phyloP scores from a whole-genome alignment of 1,284 basidiomycete species.

The Fomitiporia mediterranea region DNA sequence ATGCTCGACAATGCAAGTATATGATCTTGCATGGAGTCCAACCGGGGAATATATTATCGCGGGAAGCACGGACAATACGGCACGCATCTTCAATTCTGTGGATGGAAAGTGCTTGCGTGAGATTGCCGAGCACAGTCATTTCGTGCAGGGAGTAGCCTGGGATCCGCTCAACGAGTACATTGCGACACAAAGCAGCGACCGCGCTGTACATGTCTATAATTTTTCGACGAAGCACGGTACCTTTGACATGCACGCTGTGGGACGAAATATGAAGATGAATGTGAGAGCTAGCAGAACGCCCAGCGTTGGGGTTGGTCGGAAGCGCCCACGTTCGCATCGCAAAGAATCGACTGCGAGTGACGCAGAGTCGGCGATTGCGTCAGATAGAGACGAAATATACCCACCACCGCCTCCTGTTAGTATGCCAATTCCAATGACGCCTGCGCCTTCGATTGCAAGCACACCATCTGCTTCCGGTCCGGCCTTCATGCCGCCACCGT shows the following conservation, averaged over 20 bases:
- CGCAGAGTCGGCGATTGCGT: constrained; percentile 54
- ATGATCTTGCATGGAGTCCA: constrained; percentile 97
- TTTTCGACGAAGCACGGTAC: constrained; percentile 72
- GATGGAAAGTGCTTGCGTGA: constrained; percentile 86
- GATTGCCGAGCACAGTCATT: constrained; percentile 88
- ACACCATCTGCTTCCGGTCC: constrained; percentile 43
- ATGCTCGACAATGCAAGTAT: constrained; percentile 89
- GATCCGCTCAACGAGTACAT: constrained; percentile 93
- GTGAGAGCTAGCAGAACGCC: constrained; percentile 65
- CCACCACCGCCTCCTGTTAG: constrained; percentile 22
- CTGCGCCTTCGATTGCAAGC: constrained; percentile 54
- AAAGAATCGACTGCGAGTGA: constrained; percentile 75
- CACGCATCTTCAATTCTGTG: constrained; percentile 73
- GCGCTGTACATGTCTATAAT: constrained; percentile 86
- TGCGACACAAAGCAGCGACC: constrained; percentile 90
- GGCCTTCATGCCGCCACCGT: constrained; percentile 74
- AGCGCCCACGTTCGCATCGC: constrained; percentile 55
- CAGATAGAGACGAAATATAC: constrained; percentile 34
- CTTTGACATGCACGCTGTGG: constrained; percentile 82
- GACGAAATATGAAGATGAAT: constrained; percentile 72
- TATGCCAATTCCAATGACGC: constrained; percentile 58
- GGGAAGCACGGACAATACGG: constrained; percentile 95
- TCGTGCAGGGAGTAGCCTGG: constrained; percentile 96
- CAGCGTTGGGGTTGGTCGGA: constrained; percentile 40
- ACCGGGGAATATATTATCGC: constrained; percentile 91